Base-by-base conservation (phyloP, 2,329 filamentous ascomycete genomes). In the Xenoacremonium recifei region DNA sequence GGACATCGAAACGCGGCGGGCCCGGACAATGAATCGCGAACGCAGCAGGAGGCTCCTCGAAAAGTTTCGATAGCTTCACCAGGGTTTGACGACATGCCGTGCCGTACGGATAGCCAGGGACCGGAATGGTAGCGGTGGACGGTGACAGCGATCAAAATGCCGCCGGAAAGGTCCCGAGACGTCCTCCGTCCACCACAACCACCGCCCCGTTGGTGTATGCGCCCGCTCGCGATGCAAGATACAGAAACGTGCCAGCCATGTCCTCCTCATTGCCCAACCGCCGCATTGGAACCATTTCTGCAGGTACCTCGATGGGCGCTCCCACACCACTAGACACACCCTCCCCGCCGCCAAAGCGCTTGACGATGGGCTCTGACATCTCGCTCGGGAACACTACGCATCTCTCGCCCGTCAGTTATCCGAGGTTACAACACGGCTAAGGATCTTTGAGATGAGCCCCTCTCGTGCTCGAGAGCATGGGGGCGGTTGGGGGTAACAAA, bases 121-220 rank as follows among this genome's bases (percentile, higher is more conserved):
- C n/a, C n/a, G n/a, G n/a, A n/a, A n/a, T n/a, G n/a, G n/a, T n/a
- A n/a, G n/a, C n/a, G n/a, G n/a, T n/a, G n/a, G n/a, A n/a, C n/a
- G n/a, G n/a, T n/a, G n/a, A n/a, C n/a, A n/a, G n/a, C 27, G 37
- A 21, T 40, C 27, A 82, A 55, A 77, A 81, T 3, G 73, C 72
- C 12, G 73, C 71, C 20, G 80, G 78, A 48, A 82, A 69, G 13
- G 67, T 73, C 20, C 69, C 69, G 36, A 87, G 57, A 43, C 81
- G 70, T 2, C 82, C 83, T 36, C 83, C 83, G 58, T 87, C 84
- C 1, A 79, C 69, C 6, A 85, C 63, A 35, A 85, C 64, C 13
- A 82, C 72, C 45, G 75, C 75, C 3, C 83, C 84, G 60, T 86
- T 87, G 52, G 78, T 68, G 59, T 84, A 87, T 4, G 77, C 78